phyloP scores from a whole-genome alignment of 148 eudicot genomes.

The Simmondsia chinensis region DNA sequence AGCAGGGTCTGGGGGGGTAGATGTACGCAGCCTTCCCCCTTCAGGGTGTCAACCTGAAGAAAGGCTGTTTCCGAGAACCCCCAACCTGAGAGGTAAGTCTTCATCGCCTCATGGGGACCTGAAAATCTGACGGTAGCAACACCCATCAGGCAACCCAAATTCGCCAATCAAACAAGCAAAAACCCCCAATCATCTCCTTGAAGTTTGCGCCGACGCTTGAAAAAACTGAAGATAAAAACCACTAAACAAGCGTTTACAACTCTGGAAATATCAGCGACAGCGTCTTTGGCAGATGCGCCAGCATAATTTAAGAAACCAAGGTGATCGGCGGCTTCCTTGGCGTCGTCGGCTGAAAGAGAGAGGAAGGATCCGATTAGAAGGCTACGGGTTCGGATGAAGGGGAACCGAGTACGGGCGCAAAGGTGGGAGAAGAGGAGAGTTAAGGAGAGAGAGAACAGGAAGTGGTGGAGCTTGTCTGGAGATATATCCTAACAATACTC shows the following conservation, averaged over 20 bases:
- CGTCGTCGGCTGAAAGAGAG: slow-evolving; percentile 46
- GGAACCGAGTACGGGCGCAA: slow-evolving; percentile 3
- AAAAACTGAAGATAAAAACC: slow-evolving; percentile 2
- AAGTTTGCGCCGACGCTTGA: slow-evolving; percentile 2
- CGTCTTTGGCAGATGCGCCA: slow-evolving; percentile 56
- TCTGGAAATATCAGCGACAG: slow-evolving; percentile 39
- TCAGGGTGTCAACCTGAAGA: too few species aligned
- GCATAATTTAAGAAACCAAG: slow-evolving; percentile 51
- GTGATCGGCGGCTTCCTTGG: slow-evolving; percentile 62
- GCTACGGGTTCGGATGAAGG: slow-evolving; percentile 4
- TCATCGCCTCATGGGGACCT: too few species aligned
- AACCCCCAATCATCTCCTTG: slow-evolving; percentile 1
- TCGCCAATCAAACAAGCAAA: slow-evolving; percentile 1
- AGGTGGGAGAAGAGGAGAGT: slow-evolving; percentile 32
- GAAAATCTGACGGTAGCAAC: too few species aligned
- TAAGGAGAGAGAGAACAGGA: slow-evolving; percentile 49
- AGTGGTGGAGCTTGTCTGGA: slow-evolving; percentile 48
- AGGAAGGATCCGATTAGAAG: slow-evolving; percentile 1
- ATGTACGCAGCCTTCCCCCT: too few species aligned
- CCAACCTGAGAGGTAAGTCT: too few species aligned
- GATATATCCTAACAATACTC: too few species aligned
- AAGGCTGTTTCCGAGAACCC: too few species aligned
- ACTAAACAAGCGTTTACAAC: slow-evolving; percentile 26
- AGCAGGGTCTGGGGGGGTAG: too few species aligned
- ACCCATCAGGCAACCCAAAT: too few species aligned